Conservation (phyloP, 495 filamentous ascomycete species). For the Stereocaulon alpinum region DNA sequence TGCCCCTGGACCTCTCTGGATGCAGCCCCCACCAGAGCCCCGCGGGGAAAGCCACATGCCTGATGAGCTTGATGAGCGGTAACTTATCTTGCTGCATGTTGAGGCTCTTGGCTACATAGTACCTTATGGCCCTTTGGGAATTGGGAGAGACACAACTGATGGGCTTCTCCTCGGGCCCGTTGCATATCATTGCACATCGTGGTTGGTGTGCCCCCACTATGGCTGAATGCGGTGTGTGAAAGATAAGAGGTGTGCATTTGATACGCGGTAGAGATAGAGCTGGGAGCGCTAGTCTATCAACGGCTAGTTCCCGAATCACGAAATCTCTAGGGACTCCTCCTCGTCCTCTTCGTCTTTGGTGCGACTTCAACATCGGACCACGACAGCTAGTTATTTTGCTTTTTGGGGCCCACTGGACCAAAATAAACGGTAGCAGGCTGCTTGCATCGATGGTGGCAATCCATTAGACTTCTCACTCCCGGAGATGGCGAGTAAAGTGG, state of each 20-base stretch:
- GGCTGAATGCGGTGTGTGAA: neutral
- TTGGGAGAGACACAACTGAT: neutral
- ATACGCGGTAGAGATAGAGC: slow-evolving; percentile 1
- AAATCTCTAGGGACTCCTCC: neutral
- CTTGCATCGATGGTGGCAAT: neutral
- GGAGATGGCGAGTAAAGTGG: too few species aligned
- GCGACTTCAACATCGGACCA: neutral
- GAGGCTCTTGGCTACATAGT: neutral
- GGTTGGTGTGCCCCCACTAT: neutral
- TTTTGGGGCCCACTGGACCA: neutral
- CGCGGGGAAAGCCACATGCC: slow-evolving; percentile 12
- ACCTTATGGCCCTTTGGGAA: neutral
- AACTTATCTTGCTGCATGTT: neutral
- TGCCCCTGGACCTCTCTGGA: neutral
- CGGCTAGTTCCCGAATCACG: neutral
- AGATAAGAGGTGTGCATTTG: slow-evolving; percentile 9
- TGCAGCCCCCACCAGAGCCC: neutral
- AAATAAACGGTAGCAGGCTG: neutral
- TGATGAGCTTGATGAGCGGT: neutral
- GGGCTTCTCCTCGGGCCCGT: slow-evolving; percentile 14
- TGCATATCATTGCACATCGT: neutral
- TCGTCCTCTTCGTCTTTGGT: neutral
- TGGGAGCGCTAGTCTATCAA: neutral
- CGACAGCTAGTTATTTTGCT: neutral
- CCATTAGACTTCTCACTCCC: too few species aligned